Evolutionary conservation across 345 rosid genomes (phyloP).

Genomic region (Geranium brycei): DNA sequence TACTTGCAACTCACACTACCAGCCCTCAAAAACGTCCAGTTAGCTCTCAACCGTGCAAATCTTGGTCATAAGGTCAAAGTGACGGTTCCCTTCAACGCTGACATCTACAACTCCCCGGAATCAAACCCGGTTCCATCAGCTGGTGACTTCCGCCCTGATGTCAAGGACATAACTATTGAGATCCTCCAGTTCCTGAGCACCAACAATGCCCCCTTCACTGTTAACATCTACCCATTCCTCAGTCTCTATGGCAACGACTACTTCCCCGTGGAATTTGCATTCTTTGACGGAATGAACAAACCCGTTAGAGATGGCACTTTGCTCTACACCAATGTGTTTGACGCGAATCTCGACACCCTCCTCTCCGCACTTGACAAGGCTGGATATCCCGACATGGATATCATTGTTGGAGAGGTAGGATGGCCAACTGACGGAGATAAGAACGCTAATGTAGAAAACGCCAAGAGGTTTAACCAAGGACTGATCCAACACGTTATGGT

Average conservation of each 20-base stretch:
- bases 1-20: slow-evolving; percentile 40
- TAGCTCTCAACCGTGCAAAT: slow-evolving; percentile 45
- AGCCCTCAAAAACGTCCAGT: slow-evolving; percentile 56
- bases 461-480: slow-evolving; percentile 58
- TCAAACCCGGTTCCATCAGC: slow-evolving; percentile 55
- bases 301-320: slow-evolving; percentile 45
- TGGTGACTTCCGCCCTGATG: slow-evolving; percentile 53
- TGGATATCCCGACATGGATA: slow-evolving; percentile 48
- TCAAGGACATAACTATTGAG: slow-evolving; percentile 35
- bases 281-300: slow-evolving; percentile 42
- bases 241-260: slow-evolving; percentile 47
- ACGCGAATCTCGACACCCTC: slow-evolving; percentile 66
- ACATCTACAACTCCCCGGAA: slow-evolving; percentile 40
- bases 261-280: slow-evolving; percentile 64
- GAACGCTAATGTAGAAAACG: slow-evolving; percentile 34
- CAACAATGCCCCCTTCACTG: slow-evolving; percentile 49
- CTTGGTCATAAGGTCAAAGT: slow-evolving; percentile 34
- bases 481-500: slow-evolving; percentile 34
- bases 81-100: slow-evolving; percentile 70
- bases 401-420: slow-evolving; percentile 65
- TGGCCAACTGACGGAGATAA: slow-evolving; percentile 77
- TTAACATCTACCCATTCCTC: slow-evolving; percentile 79
- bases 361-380: slow-evolving; percentile 44
- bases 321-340: slow-evolving; percentile 55
- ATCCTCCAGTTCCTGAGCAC: slow-evolving; percentile 44